These are phyloP conservation scores for Dovyalis caffra DNA, from an alignment of 345 rosid genomes.

Conservation along the genomic window DNA sequence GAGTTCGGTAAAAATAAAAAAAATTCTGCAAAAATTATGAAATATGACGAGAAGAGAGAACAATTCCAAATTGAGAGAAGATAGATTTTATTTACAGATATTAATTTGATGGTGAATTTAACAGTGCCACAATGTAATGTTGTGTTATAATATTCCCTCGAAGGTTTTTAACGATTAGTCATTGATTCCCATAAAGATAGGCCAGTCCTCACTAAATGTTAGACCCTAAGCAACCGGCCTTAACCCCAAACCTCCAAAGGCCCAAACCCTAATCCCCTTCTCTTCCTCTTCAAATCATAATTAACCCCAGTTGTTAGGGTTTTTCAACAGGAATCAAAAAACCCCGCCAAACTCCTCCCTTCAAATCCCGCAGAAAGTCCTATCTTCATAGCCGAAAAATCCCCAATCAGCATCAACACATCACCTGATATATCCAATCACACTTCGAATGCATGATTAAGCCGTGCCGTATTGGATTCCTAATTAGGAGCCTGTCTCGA, in stretches of 20 bases:
- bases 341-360: neutral
- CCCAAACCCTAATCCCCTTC: neutral
- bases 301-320: neutral
- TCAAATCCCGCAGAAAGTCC: neutral
- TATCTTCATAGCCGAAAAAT: neutral
- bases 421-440: neutral
- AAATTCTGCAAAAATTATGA: too few species aligned
- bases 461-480: conserved; percentile 20
- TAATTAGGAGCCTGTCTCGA: conserved; percentile 27
- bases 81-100: too few species aligned
- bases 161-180: too few species aligned
- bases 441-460: conserved; percentile 39
- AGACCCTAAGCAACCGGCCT: neutral
- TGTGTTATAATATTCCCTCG: too few species aligned
- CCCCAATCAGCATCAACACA: neutral
- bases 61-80: too few species aligned
- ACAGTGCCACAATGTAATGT: too few species aligned
- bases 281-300: neutral
- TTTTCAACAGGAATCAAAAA: too few species aligned
- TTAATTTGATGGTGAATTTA: too few species aligned
- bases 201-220: neutral
- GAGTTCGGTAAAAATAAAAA: too few species aligned
- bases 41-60: too few species aligned
- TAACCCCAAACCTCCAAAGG: neutral
- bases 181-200: too few species aligned